These are phyloP conservation scores for Magnolia kwangsiensis DNA, from an alignment of 164 flowering plant genomes.

Conservation along the genomic window DNA sequence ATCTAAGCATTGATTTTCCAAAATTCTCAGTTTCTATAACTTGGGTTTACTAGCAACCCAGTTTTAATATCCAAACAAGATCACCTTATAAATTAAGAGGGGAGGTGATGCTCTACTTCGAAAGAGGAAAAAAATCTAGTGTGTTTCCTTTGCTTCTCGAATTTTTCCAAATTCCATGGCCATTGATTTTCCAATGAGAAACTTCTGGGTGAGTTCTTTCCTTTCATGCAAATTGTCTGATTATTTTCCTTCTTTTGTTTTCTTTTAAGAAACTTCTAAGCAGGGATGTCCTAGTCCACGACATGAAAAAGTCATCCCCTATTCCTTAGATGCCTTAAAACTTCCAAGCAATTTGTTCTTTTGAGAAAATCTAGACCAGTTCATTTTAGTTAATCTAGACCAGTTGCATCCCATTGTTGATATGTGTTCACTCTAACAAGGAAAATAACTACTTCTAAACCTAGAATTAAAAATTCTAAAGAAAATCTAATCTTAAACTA, in stretches of 20 bases:
- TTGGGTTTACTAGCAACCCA: too few relatives aligned
- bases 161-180: neutral
- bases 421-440: too few relatives aligned
- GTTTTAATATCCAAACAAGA: too few relatives aligned
- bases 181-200: neutral
- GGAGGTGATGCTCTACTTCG: too few relatives aligned
- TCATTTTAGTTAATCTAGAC: too few relatives aligned
- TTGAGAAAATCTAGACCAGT: too few relatives aligned
- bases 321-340: neutral
- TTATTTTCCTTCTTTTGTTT: neutral
- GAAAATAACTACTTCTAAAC: too few relatives aligned
- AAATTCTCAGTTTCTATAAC: neutral
- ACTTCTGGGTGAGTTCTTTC: neutral
- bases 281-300: neutral
- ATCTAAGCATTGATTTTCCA: neutral
- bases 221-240: too few relatives aligned
- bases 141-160: neutral
- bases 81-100: too few relatives aligned
- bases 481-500: too few relatives aligned
- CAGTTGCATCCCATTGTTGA: too few relatives aligned
- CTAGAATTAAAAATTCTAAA: too few relatives aligned
- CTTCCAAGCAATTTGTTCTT: neutral
- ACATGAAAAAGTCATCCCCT: neutral
- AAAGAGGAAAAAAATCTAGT: neutral
- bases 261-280: neutral